A percentile compares a stretch with the other conserved stretches of the same genome.
Conservation (phyloP, 148 eudicot genomes). For the Rhododendron molle region DNA sequence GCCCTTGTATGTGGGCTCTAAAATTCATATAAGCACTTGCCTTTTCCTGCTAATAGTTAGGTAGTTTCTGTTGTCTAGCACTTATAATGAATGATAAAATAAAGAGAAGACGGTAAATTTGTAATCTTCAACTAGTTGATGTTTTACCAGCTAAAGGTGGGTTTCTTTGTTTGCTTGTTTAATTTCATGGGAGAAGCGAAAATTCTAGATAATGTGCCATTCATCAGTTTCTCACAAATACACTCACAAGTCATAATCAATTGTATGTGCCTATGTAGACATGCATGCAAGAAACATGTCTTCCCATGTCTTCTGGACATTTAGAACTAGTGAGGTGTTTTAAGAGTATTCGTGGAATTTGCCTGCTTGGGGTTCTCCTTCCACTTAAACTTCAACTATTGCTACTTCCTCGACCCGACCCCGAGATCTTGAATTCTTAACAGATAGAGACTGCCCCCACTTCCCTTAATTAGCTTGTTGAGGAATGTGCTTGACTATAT, state of each 20-base stretch:
- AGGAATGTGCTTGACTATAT: too few relatives aligned
- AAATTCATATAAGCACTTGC: not conserved
- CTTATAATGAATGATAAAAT: not conserved
- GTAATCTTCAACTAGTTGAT: not conserved
- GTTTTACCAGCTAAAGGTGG: not conserved
- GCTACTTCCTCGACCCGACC: too few relatives aligned
- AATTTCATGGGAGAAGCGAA: not conserved
- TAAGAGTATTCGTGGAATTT: too few relatives aligned
- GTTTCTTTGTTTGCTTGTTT: not conserved
- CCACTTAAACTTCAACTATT: too few relatives aligned
- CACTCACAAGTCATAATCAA: not conserved
- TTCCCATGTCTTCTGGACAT: not conserved
- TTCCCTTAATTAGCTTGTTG: too few relatives aligned
- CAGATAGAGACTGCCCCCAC: too few relatives aligned
- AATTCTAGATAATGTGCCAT: not conserved
- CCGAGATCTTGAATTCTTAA: too few relatives aligned
- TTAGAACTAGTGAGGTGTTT: not conserved
- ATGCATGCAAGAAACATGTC: not conserved
- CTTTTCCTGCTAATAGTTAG: not conserved
- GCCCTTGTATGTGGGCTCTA: not conserved
- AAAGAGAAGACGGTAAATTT: not conserved
- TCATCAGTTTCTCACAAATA: not conserved
- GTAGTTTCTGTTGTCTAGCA: not conserved
- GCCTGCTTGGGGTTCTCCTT: too few relatives aligned
- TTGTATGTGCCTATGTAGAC: not conserved